Evolutionary conservation across 768 basidiomycete species (phyloP), one percentile per base, ranked within the genome.

Genomic region (Amanita inopinata): DNA sequence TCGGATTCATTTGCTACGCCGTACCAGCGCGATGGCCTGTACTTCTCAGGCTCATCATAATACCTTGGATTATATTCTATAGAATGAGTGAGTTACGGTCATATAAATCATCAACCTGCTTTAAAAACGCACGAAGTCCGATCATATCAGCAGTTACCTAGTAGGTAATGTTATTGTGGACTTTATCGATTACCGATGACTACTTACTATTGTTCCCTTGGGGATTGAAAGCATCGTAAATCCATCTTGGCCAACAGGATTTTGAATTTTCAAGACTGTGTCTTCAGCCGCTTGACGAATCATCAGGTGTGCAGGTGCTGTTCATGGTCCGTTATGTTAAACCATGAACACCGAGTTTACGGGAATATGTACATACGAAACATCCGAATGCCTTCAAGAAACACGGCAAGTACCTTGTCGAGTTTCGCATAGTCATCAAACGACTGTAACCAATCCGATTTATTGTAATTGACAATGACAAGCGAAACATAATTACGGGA

Each of bases 11-110:
- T 58, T 1, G 63, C 50, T 12, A 65, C 48, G 3, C 62, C 67
- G 37, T 70, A 60, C 74, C 74, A 76, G 30, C 75, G 58, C 1
- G 70, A 73, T 1, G 74, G 75, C 37, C 61, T 65, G 59, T 60
- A 74, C 38, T 60, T 54, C n/a, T 66, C 55, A 1, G 74, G 73
- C 7, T 71, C 61, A 2, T 69, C 61, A 45, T 69, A 74, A 49
- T 73, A 70, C 10, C 69, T 59, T 2, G 71, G 62, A 45, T 74
- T 74, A 51, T 71, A 66, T 54, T 71, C 73, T 75, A 36, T 11
- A 11, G 10, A 39, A 34, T 40, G 14, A 37, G 11, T 30, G 39
- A 15, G 14, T 33, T 15, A 14, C 2, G 8, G 8, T n/a, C 3
- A 18, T 24, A 5, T 15, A 38, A 34, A 34, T 14, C 5, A n/a